Evolutionary conservation across 345 rosid genomes (phyloP), one percentile per base, ranked within the genome.

Genomic region (Citrus sp.): DNA sequence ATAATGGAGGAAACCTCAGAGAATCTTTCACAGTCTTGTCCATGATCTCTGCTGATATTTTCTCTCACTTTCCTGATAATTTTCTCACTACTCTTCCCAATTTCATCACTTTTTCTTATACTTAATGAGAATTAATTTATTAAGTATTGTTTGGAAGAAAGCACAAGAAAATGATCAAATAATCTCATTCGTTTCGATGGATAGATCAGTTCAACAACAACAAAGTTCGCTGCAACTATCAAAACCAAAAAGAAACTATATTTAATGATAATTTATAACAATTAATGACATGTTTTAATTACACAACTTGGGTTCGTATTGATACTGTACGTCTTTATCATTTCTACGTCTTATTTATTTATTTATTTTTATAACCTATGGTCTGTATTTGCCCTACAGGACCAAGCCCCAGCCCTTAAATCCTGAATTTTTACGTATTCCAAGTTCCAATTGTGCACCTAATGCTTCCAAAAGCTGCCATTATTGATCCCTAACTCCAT

Each of bases 151-250:
- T 46, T 67, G 59, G 40, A 73, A 56, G 71, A 58, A 64, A 51
- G 42, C 73, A 70, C 51, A 58, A 46, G 77, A 38, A 35, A 40
- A 67, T 49, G 51, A 40, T 32, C 34, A 6, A 13, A 9, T 64
- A 22, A n/a, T 59, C 5, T n/a, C 16, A 21, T 54, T 9, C 4
- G 21, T 70, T 37, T 64, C 69, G 74, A 80, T 80, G 76, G 89
- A 80, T 84, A 70, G 90, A 81, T 88, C 90, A 77, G 93, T 78
- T 90, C 82, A 90, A 86, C 93, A 71, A 80, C 87, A 86, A 77
- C 64, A 3, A 40, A 76, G 85, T 88, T 87, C 74, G 87, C 89
- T 88, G n/a, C 88, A 87, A 86, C 93, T 76, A 84, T 88, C 84
- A n/a, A 69, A 84, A 77, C 86, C 37, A 74, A 72, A 81, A 70